Evolutionary conservation across 495 filamentous ascomycete genomes (phyloP).

Genomic region (Apodospora peruviana): DNA sequence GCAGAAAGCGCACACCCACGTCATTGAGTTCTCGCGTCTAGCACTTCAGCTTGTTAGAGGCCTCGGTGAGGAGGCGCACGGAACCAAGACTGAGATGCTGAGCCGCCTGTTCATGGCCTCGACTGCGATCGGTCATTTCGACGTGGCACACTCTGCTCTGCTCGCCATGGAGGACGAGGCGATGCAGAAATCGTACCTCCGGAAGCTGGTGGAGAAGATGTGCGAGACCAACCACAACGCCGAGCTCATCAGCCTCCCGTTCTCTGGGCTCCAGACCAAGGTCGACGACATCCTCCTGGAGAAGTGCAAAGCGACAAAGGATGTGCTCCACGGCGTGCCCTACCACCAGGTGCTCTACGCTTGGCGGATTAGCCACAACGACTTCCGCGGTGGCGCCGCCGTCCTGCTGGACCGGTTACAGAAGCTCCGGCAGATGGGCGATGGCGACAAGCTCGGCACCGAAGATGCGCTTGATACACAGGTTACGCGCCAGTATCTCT

Average conservation of each 20-base stretch:
- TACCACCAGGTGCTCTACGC: constrained; percentile 84
- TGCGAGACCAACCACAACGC: constrained; percentile 59
- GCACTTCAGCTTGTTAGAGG: constrained; percentile 58
- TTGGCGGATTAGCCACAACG: constrained; percentile 74
- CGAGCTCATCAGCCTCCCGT: constrained; percentile 68
- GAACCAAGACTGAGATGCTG: constrained; percentile 60
- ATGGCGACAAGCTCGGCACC: constrained; percentile 41
- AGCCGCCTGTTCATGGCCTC: constrained; percentile 77
- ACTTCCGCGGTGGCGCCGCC: constrained; percentile 84
- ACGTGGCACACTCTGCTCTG: constrained; percentile 76
- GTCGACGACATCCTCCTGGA: constrained; percentile 73
- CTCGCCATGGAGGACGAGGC: constrained; percentile 62
- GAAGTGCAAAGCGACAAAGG: constrained; percentile 52
- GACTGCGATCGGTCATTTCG: constrained; percentile 68
- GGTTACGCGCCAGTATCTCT: constrained; percentile 66
- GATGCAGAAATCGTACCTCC: constrained; percentile 58
- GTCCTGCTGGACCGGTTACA: constrained; percentile 60
- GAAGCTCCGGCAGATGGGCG: constrained; percentile 42
- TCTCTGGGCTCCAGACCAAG: constrained; percentile 64
- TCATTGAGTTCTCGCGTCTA: constrained; percentile 76
- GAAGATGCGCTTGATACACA: constrained; percentile 50
- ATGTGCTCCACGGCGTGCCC: constrained; percentile 52
- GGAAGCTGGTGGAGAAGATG: constrained; percentile 64
- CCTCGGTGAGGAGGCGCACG: constrained; percentile 31
- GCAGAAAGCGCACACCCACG: constrained; percentile 66